Evolutionary conservation across 2,329 filamentous ascomycete genomes (phyloP).

Genomic region (Exophiala dermatitidis): DNA sequence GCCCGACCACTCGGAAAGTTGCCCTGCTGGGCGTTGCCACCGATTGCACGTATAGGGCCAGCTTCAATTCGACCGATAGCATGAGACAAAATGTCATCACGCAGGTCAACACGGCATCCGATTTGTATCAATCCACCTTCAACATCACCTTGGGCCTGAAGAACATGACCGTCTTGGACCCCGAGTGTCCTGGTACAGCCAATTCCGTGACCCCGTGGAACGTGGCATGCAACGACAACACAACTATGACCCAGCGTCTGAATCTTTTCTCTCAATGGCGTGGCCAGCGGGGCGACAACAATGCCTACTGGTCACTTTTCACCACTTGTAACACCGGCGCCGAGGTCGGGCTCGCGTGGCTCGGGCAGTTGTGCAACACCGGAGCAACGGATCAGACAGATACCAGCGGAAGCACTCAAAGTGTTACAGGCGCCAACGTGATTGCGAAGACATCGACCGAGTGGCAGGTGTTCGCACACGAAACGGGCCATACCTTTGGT

Average conservation of each 20-base stretch:
- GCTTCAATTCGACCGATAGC: conserved; percentile 60
- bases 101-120: conserved; percentile 78
- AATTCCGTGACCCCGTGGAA: conserved; percentile 74
- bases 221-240: conserved; percentile 56
- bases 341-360: conserved; percentile 87
- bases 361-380: conserved; percentile 71
- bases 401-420: conserved; percentile 51
- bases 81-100: conserved; percentile 69
- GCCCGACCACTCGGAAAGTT: conserved; percentile 81
- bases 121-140: conserved; percentile 82
- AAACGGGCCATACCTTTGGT: conserved; percentile 89
- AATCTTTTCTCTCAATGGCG: conserved; percentile 88
- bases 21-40: conserved; percentile 87
- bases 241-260: conserved; percentile 66
- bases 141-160: conserved; percentile 88
- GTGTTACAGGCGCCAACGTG: conserved; percentile 79
- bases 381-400: conserved; percentile 50
- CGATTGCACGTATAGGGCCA: conserved; percentile 77
- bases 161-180: conserved; percentile 71
- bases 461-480: conserved; percentile 95
- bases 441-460: conserved; percentile 75
- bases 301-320: conserved; percentile 89
- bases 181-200: conserved; percentile 64
- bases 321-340: conserved; percentile 73
- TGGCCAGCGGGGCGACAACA: conserved; percentile 65